Evolutionary conservation across 331 rosid genomes (phyloP), one percentile per base, ranked within the genome.

Genomic region (Malus hybrid): DNA sequence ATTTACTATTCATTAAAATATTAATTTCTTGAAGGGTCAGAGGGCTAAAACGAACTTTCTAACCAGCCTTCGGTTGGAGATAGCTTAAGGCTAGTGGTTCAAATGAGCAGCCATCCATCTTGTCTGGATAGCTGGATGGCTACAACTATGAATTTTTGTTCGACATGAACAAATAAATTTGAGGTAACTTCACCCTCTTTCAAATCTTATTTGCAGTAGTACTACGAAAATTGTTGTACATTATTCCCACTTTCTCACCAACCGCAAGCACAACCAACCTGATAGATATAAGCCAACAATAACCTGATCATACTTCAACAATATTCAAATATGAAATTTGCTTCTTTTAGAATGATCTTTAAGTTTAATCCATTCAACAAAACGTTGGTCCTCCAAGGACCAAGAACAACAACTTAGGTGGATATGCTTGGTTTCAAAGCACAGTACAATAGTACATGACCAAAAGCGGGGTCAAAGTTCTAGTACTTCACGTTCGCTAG

Each of bases 351-450:
- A 71, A 63, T 34, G 18, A 52, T 53, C 30, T 78, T 78, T 24
- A 22, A 71, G 28, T 64, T 63, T 52, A 71, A 50, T 58, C 29
- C 18, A 58, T 30, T 15, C 67, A 60, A 60, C 19, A 20, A 61
- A 61, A 73, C 39, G 77, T 73, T 79, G 64, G 61, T 80, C 56
- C 34, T 46, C 7, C 32, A 50, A 81, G 79, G 65, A 42, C 48
- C 48, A 55, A 20, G 36, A 73, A 33, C 67, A 52, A 56, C 61
- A 42, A 14, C 48, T 61, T 73, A 78, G 84, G 72, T 78, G 79
- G 52, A 75, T 68, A 72, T 70, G 82, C 86, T 87, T 89, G 75
- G 55, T 71, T 48, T 76, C 73, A 76, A 83, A 72, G 91, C 79
- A 83, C 74, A 76, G 39, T 24, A 56, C 7, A 19, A 7, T 3